Evolutionary conservation across 768 basidiomycete species (phyloP).

Genomic region (Tubosaeta sp.): DNA sequence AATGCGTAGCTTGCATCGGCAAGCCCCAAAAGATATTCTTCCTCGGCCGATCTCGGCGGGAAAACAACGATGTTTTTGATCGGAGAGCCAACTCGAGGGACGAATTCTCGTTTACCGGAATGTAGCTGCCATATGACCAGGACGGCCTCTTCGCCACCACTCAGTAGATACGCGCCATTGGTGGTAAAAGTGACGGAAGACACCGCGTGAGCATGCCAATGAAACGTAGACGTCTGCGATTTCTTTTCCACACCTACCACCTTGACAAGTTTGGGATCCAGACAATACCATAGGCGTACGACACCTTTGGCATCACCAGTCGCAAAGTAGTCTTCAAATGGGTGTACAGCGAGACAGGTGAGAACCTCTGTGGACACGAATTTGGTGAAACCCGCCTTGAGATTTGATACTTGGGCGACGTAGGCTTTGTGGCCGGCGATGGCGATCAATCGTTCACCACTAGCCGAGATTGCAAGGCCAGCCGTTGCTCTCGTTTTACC

Average conservation of each 20-base stretch:
- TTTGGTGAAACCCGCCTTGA: constrained; percentile 70
- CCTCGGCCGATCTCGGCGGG: constrained; percentile 49
- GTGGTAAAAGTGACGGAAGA: constrained; percentile 81
- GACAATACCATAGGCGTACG: constrained; percentile 91
- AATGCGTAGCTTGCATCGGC: constrained; percentile 79
- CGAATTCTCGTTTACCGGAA: constrained; percentile 83
- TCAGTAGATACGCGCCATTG: constrained; percentile 89
- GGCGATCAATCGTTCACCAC: constrained; percentile 74
- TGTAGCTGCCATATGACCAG: constrained; percentile 97
- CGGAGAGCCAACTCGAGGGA: constrained; percentile 87
- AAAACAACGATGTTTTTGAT: constrained; percentile 67
- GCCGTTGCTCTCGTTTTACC: constrained; percentile 65
- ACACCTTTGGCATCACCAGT: constrained; percentile 86
- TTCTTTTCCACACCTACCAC: constrained; percentile 67
- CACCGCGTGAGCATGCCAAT: constrained; percentile 97
- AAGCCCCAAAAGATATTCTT: constrained; percentile 84
- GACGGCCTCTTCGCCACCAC: constrained; percentile 93
- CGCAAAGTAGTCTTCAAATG: constrained; percentile 88
- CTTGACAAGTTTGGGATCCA: constrained; percentile 55
- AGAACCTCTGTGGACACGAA: constrained; percentile 76
- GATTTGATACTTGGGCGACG: constrained; percentile 54
- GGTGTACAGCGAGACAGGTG: constrained; percentile 85
- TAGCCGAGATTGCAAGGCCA: constrained; percentile 69
- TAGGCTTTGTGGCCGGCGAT: constrained; percentile 76
- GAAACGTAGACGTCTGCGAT: constrained; percentile 79